Evolutionary conservation across 768 basidiomycete species (phyloP).

Genomic region (Psilocybe cubensis): DNA sequence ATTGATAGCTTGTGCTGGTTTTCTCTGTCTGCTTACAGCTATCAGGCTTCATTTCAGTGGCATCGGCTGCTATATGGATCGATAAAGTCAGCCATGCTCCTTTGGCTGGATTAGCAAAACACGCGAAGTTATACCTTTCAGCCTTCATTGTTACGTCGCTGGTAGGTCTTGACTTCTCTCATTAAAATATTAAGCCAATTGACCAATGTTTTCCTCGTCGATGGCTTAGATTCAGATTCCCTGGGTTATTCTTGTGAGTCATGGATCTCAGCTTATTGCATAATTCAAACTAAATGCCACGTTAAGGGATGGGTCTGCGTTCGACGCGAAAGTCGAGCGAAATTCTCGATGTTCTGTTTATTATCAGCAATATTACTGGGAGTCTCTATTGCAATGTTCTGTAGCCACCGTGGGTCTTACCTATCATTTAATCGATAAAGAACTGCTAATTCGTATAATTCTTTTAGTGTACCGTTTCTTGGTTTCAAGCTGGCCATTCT

Average conservation of each 20-base stretch:
- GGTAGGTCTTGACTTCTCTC: conserved; percentile 32
- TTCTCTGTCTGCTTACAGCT: conserved; percentile 54
- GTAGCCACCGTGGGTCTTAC: conserved; percentile 38
- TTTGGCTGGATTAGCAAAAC: conserved; percentile 33
- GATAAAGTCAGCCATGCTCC: conserved; percentile 43
- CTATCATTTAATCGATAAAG: background rate
- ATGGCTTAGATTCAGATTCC: background rate
- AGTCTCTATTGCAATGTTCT: conserved; percentile 49
- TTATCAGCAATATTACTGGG: conserved; percentile 41
- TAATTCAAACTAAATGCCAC: background rate
- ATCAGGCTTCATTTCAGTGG: conserved; percentile 50
- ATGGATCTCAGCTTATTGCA: background rate
- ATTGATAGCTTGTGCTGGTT: conserved; percentile 42
- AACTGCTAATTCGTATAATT: background rate
- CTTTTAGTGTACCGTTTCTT: conserved; percentile 44
- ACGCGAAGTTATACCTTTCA: conserved; percentile 39
- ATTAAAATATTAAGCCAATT: background rate
- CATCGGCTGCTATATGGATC: conserved; percentile 52
- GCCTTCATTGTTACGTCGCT: conserved; percentile 42
- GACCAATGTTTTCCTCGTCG: background rate
- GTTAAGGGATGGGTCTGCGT: conserved; percentile 54
- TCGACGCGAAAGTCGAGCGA: conserved; percentile 41
- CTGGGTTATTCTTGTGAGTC: background rate
- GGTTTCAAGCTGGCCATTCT: conserved; percentile 49
- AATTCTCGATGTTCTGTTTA: conserved; percentile 41